phyloP scores from a whole-genome alignment of 129 eudicot species.

The Apium graveolens region DNA sequence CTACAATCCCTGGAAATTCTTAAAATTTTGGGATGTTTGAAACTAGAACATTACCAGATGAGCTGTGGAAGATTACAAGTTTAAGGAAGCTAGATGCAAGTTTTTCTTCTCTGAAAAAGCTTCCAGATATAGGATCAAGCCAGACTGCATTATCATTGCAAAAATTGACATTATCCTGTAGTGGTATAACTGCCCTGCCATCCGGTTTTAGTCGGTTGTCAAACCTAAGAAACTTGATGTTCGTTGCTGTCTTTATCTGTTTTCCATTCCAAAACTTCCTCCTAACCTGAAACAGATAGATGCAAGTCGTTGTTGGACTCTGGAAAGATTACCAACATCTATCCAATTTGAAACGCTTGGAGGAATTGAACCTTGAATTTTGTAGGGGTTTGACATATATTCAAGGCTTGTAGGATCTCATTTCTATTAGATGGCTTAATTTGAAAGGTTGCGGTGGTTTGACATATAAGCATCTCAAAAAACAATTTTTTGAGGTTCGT shows the following conservation, averaged over 20 bases:
- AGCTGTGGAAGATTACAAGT: neutral
- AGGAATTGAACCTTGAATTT: neutral
- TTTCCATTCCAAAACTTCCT: neutral
- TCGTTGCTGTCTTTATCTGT: accelerated
- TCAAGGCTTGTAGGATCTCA: neutral
- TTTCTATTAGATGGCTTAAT: neutral
- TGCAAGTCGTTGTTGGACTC: accelerated
- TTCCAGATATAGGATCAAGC: neutral
- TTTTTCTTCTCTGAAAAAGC: too few relatives aligned
- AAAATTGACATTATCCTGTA: too few relatives aligned
- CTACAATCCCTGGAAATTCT: neutral
- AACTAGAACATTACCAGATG: neutral
- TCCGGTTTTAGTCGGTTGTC: neutral
- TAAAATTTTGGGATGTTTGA: accelerated
- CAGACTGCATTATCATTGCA: too few relatives aligned
- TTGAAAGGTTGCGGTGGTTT: neutral
- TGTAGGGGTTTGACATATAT: neutral
- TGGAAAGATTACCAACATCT: neutral
- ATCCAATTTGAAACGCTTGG: neutral
- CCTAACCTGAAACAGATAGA: neutral
- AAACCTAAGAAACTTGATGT: neutral
- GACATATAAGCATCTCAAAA: neutral
- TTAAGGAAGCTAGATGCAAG: neutral
- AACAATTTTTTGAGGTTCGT: too few relatives aligned
- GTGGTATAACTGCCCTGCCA: neutral